Conservation (phyloP, 2,329 filamentous ascomycete genomes). For the Fusarium citri region DNA sequence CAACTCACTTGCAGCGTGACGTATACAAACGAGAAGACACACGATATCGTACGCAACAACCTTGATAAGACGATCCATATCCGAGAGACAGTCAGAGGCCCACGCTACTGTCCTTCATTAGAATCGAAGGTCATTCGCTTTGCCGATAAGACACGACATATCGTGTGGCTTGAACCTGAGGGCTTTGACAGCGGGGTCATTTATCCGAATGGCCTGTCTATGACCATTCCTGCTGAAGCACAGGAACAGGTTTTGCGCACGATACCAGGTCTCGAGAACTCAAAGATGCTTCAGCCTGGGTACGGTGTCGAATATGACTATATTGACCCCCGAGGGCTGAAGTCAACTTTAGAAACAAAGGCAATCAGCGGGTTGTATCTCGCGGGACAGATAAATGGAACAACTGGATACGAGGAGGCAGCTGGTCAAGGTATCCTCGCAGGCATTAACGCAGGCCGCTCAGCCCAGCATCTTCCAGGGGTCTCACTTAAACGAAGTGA, state of each 20-base stretch:
- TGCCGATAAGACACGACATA: conserved; percentile 80
- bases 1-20: conserved; percentile 91
- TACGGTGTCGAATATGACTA: conserved; percentile 99
- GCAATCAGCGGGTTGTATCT: conserved; percentile 88
- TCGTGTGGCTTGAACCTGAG: conserved; percentile 97
- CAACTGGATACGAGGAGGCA: conserved; percentile 97
- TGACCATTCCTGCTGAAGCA: conserved; percentile 91
- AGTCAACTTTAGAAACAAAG: conserved; percentile 94
- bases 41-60: conserved; percentile 86
- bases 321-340: conserved; percentile 89
- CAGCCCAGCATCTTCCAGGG: conserved; percentile 72
- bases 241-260: conserved; percentile 89
- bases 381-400: conserved; percentile 97
- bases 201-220: conserved; percentile 96
- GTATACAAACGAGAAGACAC: conserved; percentile 84
- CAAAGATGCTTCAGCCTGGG: conserved; percentile 91
- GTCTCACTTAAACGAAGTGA: conserved; percentile 83
- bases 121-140: conserved; percentile 96
- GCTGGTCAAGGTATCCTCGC: conserved; percentile 93
- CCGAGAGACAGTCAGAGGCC: conserved; percentile 92
- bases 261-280: conserved; percentile 87
- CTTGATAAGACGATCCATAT: conserved; percentile 98
- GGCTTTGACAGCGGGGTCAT: conserved; percentile 90
- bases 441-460: conserved; percentile 92
- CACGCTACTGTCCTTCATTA: conserved; percentile 93